Conservation (phyloP, 208 protist species). For the Tritrichomonas foetus region DNA sequence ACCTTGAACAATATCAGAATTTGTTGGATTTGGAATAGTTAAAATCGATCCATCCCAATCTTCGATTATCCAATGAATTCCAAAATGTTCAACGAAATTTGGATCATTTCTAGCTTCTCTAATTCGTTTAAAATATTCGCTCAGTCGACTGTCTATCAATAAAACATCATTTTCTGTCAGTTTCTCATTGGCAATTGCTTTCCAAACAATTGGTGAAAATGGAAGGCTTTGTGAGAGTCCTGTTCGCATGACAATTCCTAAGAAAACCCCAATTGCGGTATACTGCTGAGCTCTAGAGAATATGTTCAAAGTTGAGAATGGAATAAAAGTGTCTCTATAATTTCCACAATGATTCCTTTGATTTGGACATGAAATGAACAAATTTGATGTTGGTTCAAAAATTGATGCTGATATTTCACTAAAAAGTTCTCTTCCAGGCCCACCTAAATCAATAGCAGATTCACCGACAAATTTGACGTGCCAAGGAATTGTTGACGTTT, state of each 20-base stretch:
- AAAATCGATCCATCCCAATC: neutral
- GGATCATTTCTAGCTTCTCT: neutral
- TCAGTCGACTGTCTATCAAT: neutral
- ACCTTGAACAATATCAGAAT: neutral
- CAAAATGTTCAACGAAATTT: neutral
- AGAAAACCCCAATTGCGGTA: neutral
- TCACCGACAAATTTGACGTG: neutral
- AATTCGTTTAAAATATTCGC: neutral
- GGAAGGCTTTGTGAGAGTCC: neutral
- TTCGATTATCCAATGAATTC: neutral
- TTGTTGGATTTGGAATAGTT: neutral
- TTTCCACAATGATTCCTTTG: neutral
- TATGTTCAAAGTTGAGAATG: neutral
- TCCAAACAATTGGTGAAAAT: constrained; percentile 21
- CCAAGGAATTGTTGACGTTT: neutral
- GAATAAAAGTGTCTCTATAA: neutral
- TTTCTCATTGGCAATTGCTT: neutral
- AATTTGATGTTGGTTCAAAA: neutral
- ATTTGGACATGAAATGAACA: neutral
- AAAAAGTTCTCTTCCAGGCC: neutral
- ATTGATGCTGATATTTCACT: neutral
- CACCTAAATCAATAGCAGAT: neutral
- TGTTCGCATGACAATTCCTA: neutral
- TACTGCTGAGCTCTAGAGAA: neutral
- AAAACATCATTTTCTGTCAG: neutral